Evolutionary conservation across 2,329 filamentous ascomycete genomes (phyloP), one percentile per base, ranked within the genome.

Genomic region (Leptodontidium sp.): DNA sequence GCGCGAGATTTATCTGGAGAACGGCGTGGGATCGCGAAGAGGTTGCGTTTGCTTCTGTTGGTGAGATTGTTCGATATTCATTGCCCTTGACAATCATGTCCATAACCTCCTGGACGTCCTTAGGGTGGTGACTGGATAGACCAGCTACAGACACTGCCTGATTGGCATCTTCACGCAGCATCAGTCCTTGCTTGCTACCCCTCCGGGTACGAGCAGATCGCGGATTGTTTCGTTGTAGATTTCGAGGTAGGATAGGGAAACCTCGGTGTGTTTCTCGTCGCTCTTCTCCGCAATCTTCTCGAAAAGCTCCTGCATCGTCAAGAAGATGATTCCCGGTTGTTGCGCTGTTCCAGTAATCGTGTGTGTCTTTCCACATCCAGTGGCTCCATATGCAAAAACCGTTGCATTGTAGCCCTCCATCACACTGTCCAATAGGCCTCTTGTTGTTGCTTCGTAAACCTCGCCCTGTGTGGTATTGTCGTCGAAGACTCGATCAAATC

Each of bases 181-280:
- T 97, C 72, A 99, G 82, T 2, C 93, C 92, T 73, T 90, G 87
- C 81, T 94, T 79, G 81, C 90, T 92, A 47, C 91, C 92, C 91
- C 92, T 29, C 91, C 91, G 0, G 93, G 91, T n/a, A 96, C 91
- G 53, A 99, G 85, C 77, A 99, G 83, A 82, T 99, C 96, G 64
- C 96, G 93, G 76, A 99, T 99, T 0, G 94, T 98, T 83, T 99
- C 96, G 79, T 99, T 99, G 85, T 99, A 99, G 72, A 99, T 99
- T 79, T 99, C 96, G 47, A 99, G 86, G 77, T 98, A 99, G 0
- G 94, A 98, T 17, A 99, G 87, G 0, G 94, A 93, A 65, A 99
- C 85, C 77, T 98, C 96, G 3, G 94, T 96, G 35, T 90, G 85
- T 81, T 98, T 98, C 70, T 97, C 94, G 68, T 92, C 89, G 71